Conservation (phyloP, 2,329 filamentous ascomycete species). For the Fusarium poae region DNA sequence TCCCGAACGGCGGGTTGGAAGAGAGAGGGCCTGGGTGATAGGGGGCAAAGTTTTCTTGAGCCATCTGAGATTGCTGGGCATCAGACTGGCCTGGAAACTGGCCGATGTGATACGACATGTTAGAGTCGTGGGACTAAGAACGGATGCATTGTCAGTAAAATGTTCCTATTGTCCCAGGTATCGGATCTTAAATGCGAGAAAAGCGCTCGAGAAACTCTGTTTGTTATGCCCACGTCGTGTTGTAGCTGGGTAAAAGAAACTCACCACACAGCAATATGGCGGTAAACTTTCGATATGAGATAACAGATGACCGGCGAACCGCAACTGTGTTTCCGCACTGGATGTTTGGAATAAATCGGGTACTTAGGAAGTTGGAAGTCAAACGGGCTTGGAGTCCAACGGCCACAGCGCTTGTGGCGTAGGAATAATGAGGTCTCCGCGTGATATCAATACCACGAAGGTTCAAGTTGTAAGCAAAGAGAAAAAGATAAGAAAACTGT, state of each 20-base stretch:
- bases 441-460: not conserved
- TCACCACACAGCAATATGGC: constrained; percentile 15
- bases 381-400: constrained; percentile 1
- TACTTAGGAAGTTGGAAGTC: constrained; percentile 6
- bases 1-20: constrained; percentile 26
- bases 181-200: not conserved
- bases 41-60: not conserved
- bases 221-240: not conserved
- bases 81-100: constrained; percentile 3
- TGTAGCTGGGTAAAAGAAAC: constrained; percentile 1
- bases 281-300: constrained; percentile 6
- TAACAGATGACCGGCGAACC: constrained; percentile 14
- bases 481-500: not conserved
- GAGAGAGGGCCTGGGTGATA: constrained; percentile 21
- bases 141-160: constrained; percentile 16
- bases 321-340: constrained; percentile 20
- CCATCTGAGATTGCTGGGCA: constrained; percentile 6
- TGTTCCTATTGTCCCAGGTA: not conserved
- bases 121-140: not conserved
- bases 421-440: constrained; percentile 2
- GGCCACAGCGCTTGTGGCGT: not conserved
- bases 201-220: not conserved
- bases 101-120: constrained; percentile 14
- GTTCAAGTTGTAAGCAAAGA: not conserved
- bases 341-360: not conserved